Percentiles rank a stretch among this genome's conserved stretches.
These are phyloP conservation scores for Apium graveolens DNA, from an alignment of 129 eudicot species.

Conservation along the genomic window DNA sequence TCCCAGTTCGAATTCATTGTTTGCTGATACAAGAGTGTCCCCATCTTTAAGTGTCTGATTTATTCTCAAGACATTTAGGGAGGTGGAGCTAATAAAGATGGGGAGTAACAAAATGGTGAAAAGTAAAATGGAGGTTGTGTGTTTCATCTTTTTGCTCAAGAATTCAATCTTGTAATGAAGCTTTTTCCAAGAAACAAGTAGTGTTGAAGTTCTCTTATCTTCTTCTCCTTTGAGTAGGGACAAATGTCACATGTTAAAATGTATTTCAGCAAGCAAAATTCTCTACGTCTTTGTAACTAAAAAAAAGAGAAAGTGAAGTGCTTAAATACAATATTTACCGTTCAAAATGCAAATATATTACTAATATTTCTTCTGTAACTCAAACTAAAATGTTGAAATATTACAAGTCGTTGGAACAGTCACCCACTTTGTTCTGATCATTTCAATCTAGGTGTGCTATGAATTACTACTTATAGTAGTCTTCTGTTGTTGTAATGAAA, in stretches of 20 bases:
- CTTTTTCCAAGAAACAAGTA: no score
- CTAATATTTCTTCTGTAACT: no score
- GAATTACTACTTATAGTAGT: no score
- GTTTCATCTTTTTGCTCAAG: not conserved
- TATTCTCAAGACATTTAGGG: not conserved
- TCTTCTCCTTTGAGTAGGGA: no score
- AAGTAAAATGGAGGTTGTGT: not conserved
- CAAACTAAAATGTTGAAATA: not conserved
- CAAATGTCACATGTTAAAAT: not conserved
- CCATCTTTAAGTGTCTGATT: constrained; percentile 19
- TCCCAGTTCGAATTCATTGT: constrained; percentile 30
- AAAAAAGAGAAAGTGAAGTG: no score
- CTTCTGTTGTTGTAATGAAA: no score
- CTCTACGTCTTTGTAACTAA: not conserved
- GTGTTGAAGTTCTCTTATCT: no score
- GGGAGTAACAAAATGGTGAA: not conserved
- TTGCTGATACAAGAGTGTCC: constrained; percentile 22
- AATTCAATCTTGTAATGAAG: no score
- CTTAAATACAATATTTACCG: no score
- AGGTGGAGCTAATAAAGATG: not conserved
- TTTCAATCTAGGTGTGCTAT: no score
- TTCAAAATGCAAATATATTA: no score
- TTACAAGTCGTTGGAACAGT: not conserved
- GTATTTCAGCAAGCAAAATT: not conserved
- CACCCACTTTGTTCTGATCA: no score